Base-by-base conservation (phyloP, 306 rosid genomes). In the Citrullus mucosospermus region DNA sequence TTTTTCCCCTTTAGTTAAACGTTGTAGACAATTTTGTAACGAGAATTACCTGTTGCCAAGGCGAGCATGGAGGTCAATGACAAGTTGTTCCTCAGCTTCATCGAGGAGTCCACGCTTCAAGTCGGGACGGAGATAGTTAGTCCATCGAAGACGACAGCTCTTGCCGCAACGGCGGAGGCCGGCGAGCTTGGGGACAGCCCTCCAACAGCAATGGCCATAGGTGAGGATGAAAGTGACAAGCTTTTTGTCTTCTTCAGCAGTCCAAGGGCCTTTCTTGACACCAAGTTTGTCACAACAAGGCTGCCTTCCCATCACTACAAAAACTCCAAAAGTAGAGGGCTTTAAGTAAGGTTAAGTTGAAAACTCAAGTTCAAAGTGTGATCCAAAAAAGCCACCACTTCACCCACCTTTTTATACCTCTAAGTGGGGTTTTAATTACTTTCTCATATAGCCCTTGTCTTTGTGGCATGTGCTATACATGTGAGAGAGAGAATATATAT, bases 241-340 rank as follows among this genome's bases (percentile, higher is more conserved):
- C 66, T 91, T 93, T 87, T 91, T 91, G 85, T 93, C 98, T 78
- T 93, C 98, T 68, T 91, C 98, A 7, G 92, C 88, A 0, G 97
- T 93, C 98, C 98, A 93, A 3, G 98, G 98, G 6, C 98, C 98
- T 89, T 93, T 91, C 91, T 93, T 93, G 83, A 93, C 98, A 58
- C 92, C 93, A 83, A 91, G 92, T 80, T 93, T 93, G 91, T 91
- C 98, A 82, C 98, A 93, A 78, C 98, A 93, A 20, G 98, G 98
- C 86, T 93, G 93, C 85, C 98, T 93, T 54, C 98, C 98, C 98
- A 93, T 93, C 55, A 55, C 70, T 68, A 66, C 56, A 68, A 68
- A 69, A 44, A 44, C 34, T 9, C 28, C 71, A 17, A 14, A 59
- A 22, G 65, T 28, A 9, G 14, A 9, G 15, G 36, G 71, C 18